A percentile compares a stretch with the other conserved stretches of the same genome.
These are phyloP conservation scores for Tolypocladium tundrense DNA, from an alignment of 2,329 filamentous ascomycete species.

Conservation along the genomic window DNA sequence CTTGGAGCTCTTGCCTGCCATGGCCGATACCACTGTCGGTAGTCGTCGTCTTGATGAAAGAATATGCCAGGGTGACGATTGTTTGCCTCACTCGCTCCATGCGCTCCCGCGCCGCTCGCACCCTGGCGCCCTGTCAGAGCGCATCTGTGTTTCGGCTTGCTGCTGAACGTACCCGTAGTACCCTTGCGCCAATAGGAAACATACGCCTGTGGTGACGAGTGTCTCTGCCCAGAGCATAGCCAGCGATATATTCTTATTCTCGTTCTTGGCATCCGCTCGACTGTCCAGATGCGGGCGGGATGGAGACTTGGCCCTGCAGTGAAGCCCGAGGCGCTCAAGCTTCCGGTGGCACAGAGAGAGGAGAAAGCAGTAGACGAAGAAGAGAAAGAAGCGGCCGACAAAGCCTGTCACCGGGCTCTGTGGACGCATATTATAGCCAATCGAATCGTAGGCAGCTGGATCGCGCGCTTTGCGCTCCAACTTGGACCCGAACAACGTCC, in stretches of 20 bases:
- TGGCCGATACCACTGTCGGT: not conserved
- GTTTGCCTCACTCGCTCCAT: slow-evolving; percentile 11
- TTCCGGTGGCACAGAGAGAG: slow-evolving; percentile 5
- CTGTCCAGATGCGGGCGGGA: not conserved
- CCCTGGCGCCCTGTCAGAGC: slow-evolving; percentile 2
- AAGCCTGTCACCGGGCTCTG: not conserved
- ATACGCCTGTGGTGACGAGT: slow-evolving; percentile 2
- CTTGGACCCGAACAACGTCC: slow-evolving; percentile 8
- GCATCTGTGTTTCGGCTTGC: not conserved
- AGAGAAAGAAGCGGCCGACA: slow-evolving; percentile 1
- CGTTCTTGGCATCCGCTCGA: not conserved
- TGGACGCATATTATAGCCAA: slow-evolving; percentile 8
- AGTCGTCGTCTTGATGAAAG: slow-evolving; percentile 11
- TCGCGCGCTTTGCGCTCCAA: slow-evolving; percentile 11
- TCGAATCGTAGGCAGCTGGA: slow-evolving; percentile 5
- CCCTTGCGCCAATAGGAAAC: slow-evolving; percentile 12
- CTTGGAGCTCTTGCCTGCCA: slow-evolving; percentile 7
- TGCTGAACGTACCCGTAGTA: slow-evolving; percentile 7
- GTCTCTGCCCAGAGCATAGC: slow-evolving; percentile 6
- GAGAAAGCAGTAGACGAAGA: slow-evolving; percentile 5
- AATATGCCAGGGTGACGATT: slow-evolving; percentile 9
- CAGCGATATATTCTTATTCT: not conserved
- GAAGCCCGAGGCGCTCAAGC: slow-evolving; percentile 2
- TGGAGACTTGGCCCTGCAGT: not conserved
- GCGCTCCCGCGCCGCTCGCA: slow-evolving; percentile 10